Base-by-base conservation (phyloP, 805 yeast species). In the Monosporozyma siamensis region DNA sequence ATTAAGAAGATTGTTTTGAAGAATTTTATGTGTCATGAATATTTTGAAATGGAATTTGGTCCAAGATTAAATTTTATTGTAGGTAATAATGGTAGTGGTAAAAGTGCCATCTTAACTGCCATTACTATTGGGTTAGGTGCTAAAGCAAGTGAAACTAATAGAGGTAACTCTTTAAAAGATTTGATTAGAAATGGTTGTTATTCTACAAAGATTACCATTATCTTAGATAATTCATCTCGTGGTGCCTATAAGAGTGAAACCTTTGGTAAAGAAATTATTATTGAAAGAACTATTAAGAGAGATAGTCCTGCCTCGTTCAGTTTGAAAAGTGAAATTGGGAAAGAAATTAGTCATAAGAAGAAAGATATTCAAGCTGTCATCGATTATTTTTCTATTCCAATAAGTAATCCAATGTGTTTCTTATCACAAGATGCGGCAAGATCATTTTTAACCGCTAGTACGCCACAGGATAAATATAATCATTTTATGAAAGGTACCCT, bases 341-440 rank as follows among this genome's bases (percentile, higher is more conserved):
- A 66, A 40, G 68, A 69, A 2, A 62, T 84, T 0, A 75, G 88
- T 1, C 69, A 66, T 12, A 82, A 80, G 53, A 81, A 78, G 45
- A 68, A 70, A 24, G 82, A 79, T 11, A 63, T 92, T 24, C 86
- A 78, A 49, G 74, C 72, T 4, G 80, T 92, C 3, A 63, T 88
- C 38, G 78, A 75, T 49, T 74, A 72, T 48, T 87, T 81, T 56
- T 78, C 82, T 36, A 80, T 90, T 34, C 80, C 85, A 5, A 81
- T 92, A 21, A 89, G 80, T 52, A 92, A 92, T 52, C 96, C 97
- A 5, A 77, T 92, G 75, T 84, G 95, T 2, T 84, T 92, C 54
- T 68, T 92, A 39, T 86, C 95, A 1, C 99, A 92, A 60, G 97
- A 92, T 52, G 84, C 81, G 46, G 97, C 99, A 2, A 76, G 95